phyloP scores from a whole-genome alignment of 73 alveolate genomes.

The Urostyla sp. region DNA sequence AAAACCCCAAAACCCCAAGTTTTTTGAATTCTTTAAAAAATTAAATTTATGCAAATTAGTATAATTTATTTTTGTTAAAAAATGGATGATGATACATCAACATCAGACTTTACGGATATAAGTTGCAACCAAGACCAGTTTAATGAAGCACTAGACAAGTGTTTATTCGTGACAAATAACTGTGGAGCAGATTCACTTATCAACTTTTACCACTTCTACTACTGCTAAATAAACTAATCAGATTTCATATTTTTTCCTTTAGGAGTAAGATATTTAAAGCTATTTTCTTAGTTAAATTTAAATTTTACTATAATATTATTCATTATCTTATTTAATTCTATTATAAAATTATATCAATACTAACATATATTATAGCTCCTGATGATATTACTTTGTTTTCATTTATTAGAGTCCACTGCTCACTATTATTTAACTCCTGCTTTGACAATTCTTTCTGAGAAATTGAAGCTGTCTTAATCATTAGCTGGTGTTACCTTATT shows the following conservation, averaged over 20 bases:
- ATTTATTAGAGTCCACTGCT: conserved; percentile 76
- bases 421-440: conserved; percentile 78
- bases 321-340: too few relatives aligned
- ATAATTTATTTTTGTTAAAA: too few relatives aligned
- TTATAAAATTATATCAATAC: too few relatives aligned
- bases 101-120: too few relatives aligned
- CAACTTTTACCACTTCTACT: conserved; percentile 5
- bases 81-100: too few relatives aligned
- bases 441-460: conserved; percentile 38
- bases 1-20: too few relatives aligned
- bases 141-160: too few relatives aligned
- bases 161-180: neutral
- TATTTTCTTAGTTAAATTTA: too few relatives aligned
- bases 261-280: neutral
- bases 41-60: too few relatives aligned
- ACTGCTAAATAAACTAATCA: conserved; percentile 11
- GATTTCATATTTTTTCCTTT: conserved; percentile 7
- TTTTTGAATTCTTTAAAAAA: too few relatives aligned
- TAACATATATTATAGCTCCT: neutral
- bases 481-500: conserved; percentile 90
- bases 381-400: neutral
- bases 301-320: too few relatives aligned
- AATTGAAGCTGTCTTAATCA: conserved; percentile 62
- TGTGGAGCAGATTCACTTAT: conserved; percentile 21
- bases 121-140: too few relatives aligned